Conservation (phyloP, 495 filamentous ascomycete species). For the Penicillium salamii region DNA sequence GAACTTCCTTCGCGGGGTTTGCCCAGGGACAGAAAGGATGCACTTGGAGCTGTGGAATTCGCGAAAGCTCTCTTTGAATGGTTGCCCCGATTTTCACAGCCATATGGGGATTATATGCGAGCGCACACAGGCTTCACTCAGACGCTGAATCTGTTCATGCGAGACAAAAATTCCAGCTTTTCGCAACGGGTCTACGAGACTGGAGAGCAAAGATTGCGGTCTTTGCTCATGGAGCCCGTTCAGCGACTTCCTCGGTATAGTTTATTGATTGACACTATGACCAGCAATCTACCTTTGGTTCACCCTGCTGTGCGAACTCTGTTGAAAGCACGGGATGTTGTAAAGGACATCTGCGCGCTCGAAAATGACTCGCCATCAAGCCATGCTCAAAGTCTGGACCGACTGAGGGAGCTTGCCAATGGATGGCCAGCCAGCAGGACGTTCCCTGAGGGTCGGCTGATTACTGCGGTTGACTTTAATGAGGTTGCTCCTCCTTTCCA, state of each 20-base stretch:
- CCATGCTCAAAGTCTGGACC: constrained; percentile 66
- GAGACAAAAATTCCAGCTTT: constrained; percentile 72
- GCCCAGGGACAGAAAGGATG: constrained; percentile 55
- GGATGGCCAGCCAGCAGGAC: constrained; percentile 74
- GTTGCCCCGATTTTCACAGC: constrained; percentile 86
- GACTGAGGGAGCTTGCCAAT: constrained; percentile 70
- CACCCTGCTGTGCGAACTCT: constrained; percentile 79
- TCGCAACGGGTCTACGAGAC: constrained; percentile 73
- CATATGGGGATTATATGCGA: constrained; percentile 87
- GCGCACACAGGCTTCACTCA: constrained; percentile 81
- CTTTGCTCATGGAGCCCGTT: constrained; percentile 93
- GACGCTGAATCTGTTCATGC: constrained; percentile 69
- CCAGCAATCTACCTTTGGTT: constrained; percentile 73
- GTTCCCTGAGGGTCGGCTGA: constrained; percentile 72
- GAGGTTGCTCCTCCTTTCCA: constrained; percentile 76
- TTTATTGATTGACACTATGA: constrained; percentile 92
- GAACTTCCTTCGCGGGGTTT: constrained; percentile 39
- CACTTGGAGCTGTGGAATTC: constrained; percentile 69
- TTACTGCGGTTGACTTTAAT: constrained; percentile 78
- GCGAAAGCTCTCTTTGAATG: constrained; percentile 77
- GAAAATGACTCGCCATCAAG: constrained; percentile 63
- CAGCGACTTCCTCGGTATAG: constrained; percentile 94
- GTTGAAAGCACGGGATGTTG: constrained; percentile 81
- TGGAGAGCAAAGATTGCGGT: constrained; percentile 87
- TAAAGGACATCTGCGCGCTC: constrained; percentile 91